Evolutionary conservation across 2,329 filamentous ascomycete genomes (phyloP), one percentile per base, ranked within the genome.

Genomic region (Sarocladium kiliense): DNA sequence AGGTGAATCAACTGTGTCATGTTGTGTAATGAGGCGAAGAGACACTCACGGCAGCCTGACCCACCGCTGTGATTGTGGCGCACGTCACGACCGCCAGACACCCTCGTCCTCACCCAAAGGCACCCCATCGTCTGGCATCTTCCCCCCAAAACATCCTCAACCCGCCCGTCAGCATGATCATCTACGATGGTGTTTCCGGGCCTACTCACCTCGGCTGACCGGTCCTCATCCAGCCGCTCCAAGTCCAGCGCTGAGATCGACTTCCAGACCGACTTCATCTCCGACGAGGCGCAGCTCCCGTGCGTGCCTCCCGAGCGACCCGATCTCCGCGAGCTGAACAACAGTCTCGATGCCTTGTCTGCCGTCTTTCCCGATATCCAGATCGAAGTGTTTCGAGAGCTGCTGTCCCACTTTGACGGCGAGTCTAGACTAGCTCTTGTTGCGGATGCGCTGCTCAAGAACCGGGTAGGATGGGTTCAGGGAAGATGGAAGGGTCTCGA

Each of bases 331-430:
- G 82, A 87, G 57, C 77, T 93, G 50, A 93, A 93, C 71, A 75
- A 76, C 53, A 80, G 84, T 62, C 81, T 94, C 59, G 80, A 82
- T 58, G 82, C 79, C 12, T 79, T 94, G 42, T 82, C 84, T 21
- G 82, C 82, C 49, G 78, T 92, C 9, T 94, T 94, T 61, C 89
- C 89, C 26, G 84, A 92, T 68, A 77, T 92, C n/a, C 87, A 91
- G 68, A 77, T 89, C 57, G 88, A 92, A 61, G 89, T 92, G 18
- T 90, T 94, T 65, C 82, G 89, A 44, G 89, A 93, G 73, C 88
- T 94, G 81, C 81, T 94, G 50, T 73, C 78, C 37, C 87, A 77
- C 64, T 87, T 92, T 65, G 86, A 87, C 63, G 84, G 86, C 62
- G 87, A 92, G 68, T 93, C 88, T 58, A 77, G 88, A 60, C 72